These are phyloP conservation scores for Saccharomycopsis selenospora DNA, from an alignment of 805 yeast genomes.

Conservation along the genomic window DNA sequence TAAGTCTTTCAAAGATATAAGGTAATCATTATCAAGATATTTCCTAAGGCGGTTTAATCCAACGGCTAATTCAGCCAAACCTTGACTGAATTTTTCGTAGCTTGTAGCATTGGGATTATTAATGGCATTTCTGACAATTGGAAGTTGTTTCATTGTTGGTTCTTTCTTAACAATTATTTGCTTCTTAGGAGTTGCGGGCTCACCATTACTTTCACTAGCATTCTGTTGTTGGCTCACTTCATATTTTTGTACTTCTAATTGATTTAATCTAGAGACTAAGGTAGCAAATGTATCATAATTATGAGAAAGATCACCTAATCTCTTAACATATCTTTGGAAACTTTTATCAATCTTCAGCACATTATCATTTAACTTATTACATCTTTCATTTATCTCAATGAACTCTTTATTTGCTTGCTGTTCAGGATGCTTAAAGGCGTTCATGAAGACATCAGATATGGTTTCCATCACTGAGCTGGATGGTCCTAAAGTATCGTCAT, in stretches of 20 bases:
- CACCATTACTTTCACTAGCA: neutral
- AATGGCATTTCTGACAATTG: constrained; percentile 8
- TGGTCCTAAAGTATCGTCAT: constrained; percentile 36
- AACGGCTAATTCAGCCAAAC: constrained; percentile 37
- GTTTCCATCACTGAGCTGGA: constrained; percentile 40
- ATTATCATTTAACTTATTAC: constrained; percentile 81
- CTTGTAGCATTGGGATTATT: constrained; percentile 26
- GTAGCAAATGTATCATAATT: constrained; percentile 67
- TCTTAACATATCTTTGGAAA: constrained; percentile 62
- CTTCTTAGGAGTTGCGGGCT: neutral
- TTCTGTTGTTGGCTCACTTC: neutral
- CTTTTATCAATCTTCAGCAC: constrained; percentile 70
- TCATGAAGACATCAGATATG: constrained; percentile 85
- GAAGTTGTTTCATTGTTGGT: constrained; percentile 9
- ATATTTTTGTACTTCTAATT: constrained; percentile 37
- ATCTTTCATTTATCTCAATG: constrained; percentile 71
- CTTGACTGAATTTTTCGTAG: constrained; percentile 37
- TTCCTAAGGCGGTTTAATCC: constrained; percentile 39
- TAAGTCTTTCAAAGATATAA: constrained; percentile 77
- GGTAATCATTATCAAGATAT: constrained; percentile 68
- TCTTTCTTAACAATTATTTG: constrained; percentile 3
- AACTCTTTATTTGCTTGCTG: constrained; percentile 59
- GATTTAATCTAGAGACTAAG: constrained; percentile 63
- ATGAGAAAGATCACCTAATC: constrained; percentile 62
- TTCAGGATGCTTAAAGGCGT: constrained; percentile 73